Conservation (phyloP, 805 yeast genomes). For the Alloascoidea hylecoeti region DNA sequence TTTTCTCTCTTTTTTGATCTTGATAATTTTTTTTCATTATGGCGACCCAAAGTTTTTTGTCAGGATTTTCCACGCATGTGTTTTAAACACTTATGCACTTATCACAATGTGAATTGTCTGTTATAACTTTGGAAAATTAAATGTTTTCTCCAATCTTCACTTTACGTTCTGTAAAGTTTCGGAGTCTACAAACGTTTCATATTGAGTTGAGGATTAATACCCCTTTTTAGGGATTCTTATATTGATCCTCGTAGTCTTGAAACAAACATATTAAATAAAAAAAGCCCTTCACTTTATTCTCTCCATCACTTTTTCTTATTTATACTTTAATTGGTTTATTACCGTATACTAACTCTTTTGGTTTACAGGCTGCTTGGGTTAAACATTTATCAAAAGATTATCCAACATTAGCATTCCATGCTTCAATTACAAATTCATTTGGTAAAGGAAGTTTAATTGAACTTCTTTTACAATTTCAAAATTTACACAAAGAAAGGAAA, state of each 20-base stretch:
- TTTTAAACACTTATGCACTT: slow-evolving; percentile 6
- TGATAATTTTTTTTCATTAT: slow-evolving; percentile 7
- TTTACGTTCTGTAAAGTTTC: slow-evolving; percentile 41
- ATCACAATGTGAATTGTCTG: slow-evolving; percentile 60
- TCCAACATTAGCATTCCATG: slow-evolving; percentile 96
- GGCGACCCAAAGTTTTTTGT: slow-evolving; percentile 58
- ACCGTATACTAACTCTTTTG: slow-evolving; percentile 20
- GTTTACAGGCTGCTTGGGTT: slow-evolving; percentile 93
- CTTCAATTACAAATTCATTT: slow-evolving; percentile 92
- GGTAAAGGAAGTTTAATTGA: slow-evolving; percentile 97
- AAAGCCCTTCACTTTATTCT: slow-evolving; percentile 6
- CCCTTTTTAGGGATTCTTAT: slow-evolving; percentile 14
- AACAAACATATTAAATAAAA: slow-evolving; percentile 51
- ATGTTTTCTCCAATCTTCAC: slow-evolving; percentile 35
- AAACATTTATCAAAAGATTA: slow-evolving; percentile 81
- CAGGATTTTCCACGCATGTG: slow-evolving; percentile 16
- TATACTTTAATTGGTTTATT: slow-evolving; percentile 9
- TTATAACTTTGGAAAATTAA: slow-evolving; percentile 95
- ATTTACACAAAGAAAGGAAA: slow-evolving; percentile 82
- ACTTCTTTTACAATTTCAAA: slow-evolving; percentile 81
- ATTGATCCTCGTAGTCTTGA: slow-evolving; percentile 76
- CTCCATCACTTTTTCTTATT: slow-evolving; percentile 6
- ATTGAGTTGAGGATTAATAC: slow-evolving; percentile 66
- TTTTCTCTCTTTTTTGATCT: slow-evolving; percentile 7
- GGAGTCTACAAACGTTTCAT: too few species aligned